Percentiles rank a stretch among this genome's conserved stretches.
Conservation (phyloP, 1,139 yeast genomes). For the Pneumocystis sp. region DNA sequence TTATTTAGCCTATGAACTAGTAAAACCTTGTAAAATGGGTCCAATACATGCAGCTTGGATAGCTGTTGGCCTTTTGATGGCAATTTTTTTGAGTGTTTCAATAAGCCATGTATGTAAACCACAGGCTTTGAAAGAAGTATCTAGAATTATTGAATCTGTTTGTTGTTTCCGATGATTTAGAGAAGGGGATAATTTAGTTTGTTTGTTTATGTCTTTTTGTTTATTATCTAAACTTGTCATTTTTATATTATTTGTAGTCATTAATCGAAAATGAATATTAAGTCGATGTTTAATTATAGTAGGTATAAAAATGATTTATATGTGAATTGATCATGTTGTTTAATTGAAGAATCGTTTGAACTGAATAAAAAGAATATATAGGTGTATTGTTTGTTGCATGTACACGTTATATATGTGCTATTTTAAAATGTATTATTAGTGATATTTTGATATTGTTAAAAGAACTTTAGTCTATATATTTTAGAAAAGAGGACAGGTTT, state of each 20-base stretch:
- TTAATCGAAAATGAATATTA: neutral
- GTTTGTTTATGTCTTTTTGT: neutral
- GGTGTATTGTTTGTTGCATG: too few species aligned
- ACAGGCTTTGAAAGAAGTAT: constrained; percentile 36
- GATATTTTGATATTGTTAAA: too few species aligned
- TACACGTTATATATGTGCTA: too few species aligned
- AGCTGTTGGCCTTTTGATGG: constrained; percentile 65
- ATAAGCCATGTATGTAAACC: constrained; percentile 80
- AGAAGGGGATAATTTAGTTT: neutral
- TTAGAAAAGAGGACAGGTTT: too few species aligned
- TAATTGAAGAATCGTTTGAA: too few species aligned
- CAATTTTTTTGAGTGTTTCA: constrained; percentile 70
- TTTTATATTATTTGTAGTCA: neutral
- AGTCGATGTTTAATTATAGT: too few species aligned
- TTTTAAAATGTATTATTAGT: too few species aligned
- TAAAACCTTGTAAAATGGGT: constrained; percentile 43
- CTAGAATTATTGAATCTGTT: constrained; percentile 7
- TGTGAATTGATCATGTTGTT: too few species aligned
- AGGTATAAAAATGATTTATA: too few species aligned
- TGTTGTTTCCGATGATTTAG: neutral
- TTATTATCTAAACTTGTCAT: neutral
- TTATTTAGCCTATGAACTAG: neutral
- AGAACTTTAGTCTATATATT: too few species aligned
- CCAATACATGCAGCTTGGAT: constrained; percentile 88
- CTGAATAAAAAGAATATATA: too few species aligned